phyloP scores from a whole-genome alignment of 768 basidiomycete genomes.

The Pleurotus citrinopileatus region DNA sequence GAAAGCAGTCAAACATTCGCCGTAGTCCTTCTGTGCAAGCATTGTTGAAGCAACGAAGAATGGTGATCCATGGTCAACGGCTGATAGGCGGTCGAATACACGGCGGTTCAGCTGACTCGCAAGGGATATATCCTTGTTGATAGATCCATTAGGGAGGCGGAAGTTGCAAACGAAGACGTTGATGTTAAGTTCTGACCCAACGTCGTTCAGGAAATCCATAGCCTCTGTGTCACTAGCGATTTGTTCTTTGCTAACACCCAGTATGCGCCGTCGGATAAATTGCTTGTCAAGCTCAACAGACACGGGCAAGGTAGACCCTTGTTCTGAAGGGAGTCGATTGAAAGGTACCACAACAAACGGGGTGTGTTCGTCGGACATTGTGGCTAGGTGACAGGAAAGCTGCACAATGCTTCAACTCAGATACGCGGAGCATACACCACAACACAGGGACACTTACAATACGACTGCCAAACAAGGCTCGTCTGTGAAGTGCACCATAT shows the following conservation, averaged over 20 bases:
- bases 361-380: conserved; percentile 30
- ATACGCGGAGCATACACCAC: neutral
- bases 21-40: conserved; percentile 30
- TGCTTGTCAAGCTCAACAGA: conserved; percentile 25
- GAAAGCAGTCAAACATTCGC: conserved; percentile 28
- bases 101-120: conserved; percentile 38
- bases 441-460: conserved; percentile 22
- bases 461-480: conserved; percentile 31
- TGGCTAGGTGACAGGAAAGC: conserved; percentile 38
- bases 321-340: conserved; percentile 34
- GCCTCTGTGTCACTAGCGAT: conserved; percentile 24
- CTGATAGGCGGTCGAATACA: conserved; percentile 36
- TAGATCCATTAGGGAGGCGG: conserved; percentile 23
- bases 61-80: conserved; percentile 18
- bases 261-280: conserved; percentile 31
- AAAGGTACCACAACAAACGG: conserved; percentile 38
- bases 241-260: conserved; percentile 25
- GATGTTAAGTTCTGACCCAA: conserved; percentile 42
- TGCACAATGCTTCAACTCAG: too few relatives aligned
- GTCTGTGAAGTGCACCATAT: conserved; percentile 35
- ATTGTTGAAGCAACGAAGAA: conserved; percentile 29
- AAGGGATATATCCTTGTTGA: conserved; percentile 35
- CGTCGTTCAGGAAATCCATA: conserved; percentile 19
- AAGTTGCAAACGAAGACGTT: conserved; percentile 45
- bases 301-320: too few relatives aligned